These are phyloP conservation scores for Jasminum sambac DNA, from an alignment of 257 asterid species.

Conservation along the genomic window DNA sequence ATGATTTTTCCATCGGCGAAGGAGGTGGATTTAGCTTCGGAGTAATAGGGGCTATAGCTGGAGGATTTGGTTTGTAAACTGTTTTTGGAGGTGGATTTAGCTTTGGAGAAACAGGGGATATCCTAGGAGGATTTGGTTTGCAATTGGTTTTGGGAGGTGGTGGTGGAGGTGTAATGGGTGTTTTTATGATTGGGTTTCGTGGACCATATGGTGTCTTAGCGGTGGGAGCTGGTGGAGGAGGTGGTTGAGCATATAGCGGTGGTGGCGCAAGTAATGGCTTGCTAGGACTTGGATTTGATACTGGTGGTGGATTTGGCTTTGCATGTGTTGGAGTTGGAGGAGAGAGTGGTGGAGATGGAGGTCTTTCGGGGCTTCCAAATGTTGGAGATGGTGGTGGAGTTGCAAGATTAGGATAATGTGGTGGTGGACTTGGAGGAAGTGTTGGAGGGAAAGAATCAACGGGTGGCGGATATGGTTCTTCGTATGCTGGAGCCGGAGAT, in stretches of 20 bases:
- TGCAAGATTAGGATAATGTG: neutral
- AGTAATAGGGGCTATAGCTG: neutral
- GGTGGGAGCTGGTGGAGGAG: neutral
- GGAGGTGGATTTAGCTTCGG: slow-evolving; percentile 17
- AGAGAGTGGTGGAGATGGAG: slow-evolving; percentile 14
- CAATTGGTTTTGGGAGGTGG: neutral
- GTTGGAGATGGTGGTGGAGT: neutral
- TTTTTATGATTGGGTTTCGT: slow-evolving; percentile 4
- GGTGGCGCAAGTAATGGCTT: slow-evolving; percentile 6
- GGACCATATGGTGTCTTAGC: slow-evolving; percentile 18
- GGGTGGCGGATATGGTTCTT: slow-evolving; percentile 19
- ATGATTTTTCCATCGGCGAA: slow-evolving; percentile 1
- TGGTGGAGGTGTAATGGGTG: slow-evolving; percentile 32
- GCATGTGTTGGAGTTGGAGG: neutral
- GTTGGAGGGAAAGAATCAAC: slow-evolving; percentile 15
- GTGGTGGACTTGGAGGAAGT: slow-evolving; percentile 23
- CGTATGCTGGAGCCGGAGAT: slow-evolving; percentile 7
- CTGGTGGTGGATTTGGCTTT: slow-evolving; percentile 22
- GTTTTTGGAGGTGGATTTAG: slow-evolving; percentile 22
- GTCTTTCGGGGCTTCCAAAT: slow-evolving; percentile 9
- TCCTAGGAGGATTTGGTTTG: no score
- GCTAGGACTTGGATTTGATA: neutral
- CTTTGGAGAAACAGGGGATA: slow-evolving; percentile 6
- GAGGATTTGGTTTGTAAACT: slow-evolving; percentile 7
- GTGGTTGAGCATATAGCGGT: neutral